Evolutionary conservation across 225 moss, liverwort and hornwort species (phyloP).

Genomic region (Pseudoscleropodium purum): DNA sequence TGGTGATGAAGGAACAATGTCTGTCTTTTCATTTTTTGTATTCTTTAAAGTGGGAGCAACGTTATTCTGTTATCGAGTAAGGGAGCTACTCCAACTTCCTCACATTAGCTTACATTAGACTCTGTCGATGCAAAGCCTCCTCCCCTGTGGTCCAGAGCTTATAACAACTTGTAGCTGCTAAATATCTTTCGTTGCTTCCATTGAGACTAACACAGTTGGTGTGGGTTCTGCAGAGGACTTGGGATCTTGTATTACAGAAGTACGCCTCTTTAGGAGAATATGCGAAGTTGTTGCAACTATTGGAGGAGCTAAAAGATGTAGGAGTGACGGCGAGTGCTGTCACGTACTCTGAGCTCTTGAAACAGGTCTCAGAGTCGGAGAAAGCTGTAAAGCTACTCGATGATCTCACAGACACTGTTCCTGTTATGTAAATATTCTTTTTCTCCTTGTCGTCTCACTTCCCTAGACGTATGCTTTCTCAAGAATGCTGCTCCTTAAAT

Average conservation of each 20-base stretch:
- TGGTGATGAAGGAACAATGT: background rate
- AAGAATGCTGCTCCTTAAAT: background rate
- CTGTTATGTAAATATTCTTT: background rate
- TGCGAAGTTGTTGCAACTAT: conserved; percentile 41
- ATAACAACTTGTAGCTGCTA: background rate
- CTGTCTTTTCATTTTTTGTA: background rate
- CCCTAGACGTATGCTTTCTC: background rate
- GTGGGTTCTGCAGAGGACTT: conserved; percentile 37
- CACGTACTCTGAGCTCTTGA: conserved; percentile 39
- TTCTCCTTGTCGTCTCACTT: background rate
- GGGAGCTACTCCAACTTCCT: background rate
- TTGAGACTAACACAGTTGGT: background rate
- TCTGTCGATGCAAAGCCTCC: background rate
- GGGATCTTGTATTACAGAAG: conserved; percentile 52
- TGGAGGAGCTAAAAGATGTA: conserved; percentile 47
- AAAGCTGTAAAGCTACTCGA: conserved; percentile 17
- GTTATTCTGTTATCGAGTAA: too few relatives aligned
- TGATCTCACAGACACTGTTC: conserved; percentile 29
- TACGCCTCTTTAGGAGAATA: conserved; percentile 27
- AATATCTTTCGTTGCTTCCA: background rate
- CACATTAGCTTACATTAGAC: background rate
- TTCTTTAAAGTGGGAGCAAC: background rate
- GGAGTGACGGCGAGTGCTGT: conserved; percentile 29
- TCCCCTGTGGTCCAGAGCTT: background rate
- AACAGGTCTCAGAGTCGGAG: conserved; percentile 34